Percentiles rank a stretch among this genome's conserved stretches.
Evolutionary conservation across 768 basidiomycete species (phyloP).

Genomic region (Gymnopilus dilepis): DNA sequence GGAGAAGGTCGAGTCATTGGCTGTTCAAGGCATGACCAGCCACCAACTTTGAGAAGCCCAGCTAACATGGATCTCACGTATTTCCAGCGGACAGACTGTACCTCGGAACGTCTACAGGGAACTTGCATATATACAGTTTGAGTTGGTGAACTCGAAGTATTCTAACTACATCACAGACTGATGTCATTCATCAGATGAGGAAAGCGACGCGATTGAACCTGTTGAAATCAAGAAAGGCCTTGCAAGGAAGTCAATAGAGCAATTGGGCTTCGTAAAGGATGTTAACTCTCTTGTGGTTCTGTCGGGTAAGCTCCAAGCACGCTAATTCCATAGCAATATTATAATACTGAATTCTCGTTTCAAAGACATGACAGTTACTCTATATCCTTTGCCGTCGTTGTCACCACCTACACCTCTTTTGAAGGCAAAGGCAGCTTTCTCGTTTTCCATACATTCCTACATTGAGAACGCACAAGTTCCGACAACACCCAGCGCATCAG

Average conservation of each 20-base stretch:
- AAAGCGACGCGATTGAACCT: conserved; percentile 42
- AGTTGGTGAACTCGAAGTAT: conserved; percentile 19
- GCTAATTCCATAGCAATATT: neutral
- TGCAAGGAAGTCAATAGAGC: conserved; percentile 78
- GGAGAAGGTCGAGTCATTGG: conserved; percentile 52
- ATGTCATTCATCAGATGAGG: conserved; percentile 30
- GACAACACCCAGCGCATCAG: conserved; percentile 27
- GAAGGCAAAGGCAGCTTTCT: conserved; percentile 82
- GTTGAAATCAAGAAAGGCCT: conserved; percentile 72
- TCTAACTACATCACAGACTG: conserved; percentile 1
- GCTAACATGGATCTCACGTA: conserved; percentile 11
- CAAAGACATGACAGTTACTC: conserved; percentile 72
- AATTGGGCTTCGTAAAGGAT: conserved; percentile 84
- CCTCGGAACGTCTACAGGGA: conserved; percentile 41
- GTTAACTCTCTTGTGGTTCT: conserved; percentile 86
- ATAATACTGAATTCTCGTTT: neutral
- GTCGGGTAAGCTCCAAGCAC: conserved; percentile 68
- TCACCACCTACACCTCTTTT: conserved; percentile 71
- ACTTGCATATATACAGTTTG: conserved; percentile 39
- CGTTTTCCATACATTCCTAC: conserved; percentile 76
- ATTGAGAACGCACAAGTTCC: conserved; percentile 50
- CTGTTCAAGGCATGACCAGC: conserved; percentile 45
- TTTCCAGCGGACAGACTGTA: conserved; percentile 50
- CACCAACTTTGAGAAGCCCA: neutral
- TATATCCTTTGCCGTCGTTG: conserved; percentile 79